Percentiles rank a stretch among this genome's conserved stretches.
Conservation (phyloP, 2,329 filamentous ascomycete species). For the Aspergillus neotritici region DNA sequence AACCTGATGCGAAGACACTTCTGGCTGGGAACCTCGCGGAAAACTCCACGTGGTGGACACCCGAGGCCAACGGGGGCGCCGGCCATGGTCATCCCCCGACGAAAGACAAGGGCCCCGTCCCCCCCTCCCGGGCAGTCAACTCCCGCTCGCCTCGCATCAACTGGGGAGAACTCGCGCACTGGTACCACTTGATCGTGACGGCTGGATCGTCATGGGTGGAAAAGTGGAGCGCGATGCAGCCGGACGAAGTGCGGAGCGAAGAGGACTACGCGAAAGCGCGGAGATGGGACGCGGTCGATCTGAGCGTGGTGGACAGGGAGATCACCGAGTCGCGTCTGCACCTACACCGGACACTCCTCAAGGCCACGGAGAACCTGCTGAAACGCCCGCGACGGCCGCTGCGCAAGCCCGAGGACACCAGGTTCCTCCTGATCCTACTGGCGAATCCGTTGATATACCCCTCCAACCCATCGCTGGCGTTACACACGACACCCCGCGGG, state of each 20-base stretch:
- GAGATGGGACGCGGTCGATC: conserved; percentile 39
- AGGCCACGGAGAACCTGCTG: conserved; percentile 70
- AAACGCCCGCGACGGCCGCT: conserved; percentile 71
- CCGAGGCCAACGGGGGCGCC: conserved; percentile 44
- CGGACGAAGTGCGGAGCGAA: conserved; percentile 24
- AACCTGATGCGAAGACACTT: conserved; percentile 69
- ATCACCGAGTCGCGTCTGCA: conserved; percentile 62
- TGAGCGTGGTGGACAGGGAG: conserved; percentile 47
- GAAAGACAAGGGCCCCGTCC: conserved; percentile 27
- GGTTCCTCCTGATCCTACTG: conserved; percentile 72
- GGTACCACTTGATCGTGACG: conserved; percentile 67
- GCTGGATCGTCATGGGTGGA: conserved; percentile 63
- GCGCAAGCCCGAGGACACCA: conserved; percentile 61
- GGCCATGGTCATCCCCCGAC: conserved; percentile 25
- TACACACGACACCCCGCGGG: conserved; percentile 15
- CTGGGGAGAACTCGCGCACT: conserved; percentile 65
- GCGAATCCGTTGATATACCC: conserved; percentile 70
- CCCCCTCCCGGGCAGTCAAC: conserved; percentile 41
- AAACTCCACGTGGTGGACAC: conserved; percentile 79
- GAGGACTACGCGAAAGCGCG: conserved; percentile 18
- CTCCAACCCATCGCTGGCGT: conserved; percentile 20
- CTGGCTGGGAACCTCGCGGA: conserved; percentile 71
- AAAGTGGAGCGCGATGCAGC: conserved; percentile 52
- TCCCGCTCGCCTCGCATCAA: conserved; percentile 64
- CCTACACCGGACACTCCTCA: conserved; percentile 64